These are phyloP conservation scores for Rosa chinensis DNA, from an alignment of 306 rosid genomes.

Conservation along the genomic window DNA sequence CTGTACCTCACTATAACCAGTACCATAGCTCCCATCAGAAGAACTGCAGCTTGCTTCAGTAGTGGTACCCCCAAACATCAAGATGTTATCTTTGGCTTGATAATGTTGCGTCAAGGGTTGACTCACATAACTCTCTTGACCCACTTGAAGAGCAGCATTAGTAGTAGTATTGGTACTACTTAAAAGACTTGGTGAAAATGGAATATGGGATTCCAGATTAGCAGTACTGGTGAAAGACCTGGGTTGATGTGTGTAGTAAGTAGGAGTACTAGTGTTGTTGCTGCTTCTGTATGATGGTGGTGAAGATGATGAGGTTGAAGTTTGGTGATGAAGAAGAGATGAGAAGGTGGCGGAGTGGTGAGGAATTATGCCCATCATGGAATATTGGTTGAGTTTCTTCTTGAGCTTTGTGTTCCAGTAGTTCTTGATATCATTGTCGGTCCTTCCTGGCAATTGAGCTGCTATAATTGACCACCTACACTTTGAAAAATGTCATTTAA, in stretches of 20 bases:
- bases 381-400: slow-evolving; percentile 48
- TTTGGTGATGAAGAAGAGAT: slow-evolving; percentile 34
- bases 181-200: slow-evolving; percentile 43
- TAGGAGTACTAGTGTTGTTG: slow-evolving; percentile 22
- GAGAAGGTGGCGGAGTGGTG: slow-evolving; percentile 31
- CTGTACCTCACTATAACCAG: slow-evolving; percentile 20
- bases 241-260: slow-evolving; percentile 18
- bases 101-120: slow-evolving; percentile 31
- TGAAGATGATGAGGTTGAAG: slow-evolving; percentile 40
- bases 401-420: slow-evolving; percentile 97
- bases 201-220: slow-evolving; percentile 30
- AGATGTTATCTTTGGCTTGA: slow-evolving; percentile 29
- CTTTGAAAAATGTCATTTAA: background rate
- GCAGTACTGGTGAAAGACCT: slow-evolving; percentile 33
- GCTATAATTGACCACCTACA: slow-evolving; percentile 97
- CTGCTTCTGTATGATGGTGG: slow-evolving; percentile 31
- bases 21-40: slow-evolving; percentile 49
- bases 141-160: slow-evolving; percentile 23
- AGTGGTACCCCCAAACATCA: slow-evolving; percentile 42
- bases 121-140: slow-evolving; percentile 48
- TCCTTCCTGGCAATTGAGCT: slow-evolving; percentile 79
- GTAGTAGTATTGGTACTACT: slow-evolving; percentile 24
- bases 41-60: slow-evolving; percentile 63
- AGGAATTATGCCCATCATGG: slow-evolving; percentile 39
- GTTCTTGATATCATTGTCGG: slow-evolving; percentile 92